Evolutionary conservation across 2,329 filamentous ascomycete species (phyloP), one percentile per base, ranked within the genome.

Genomic region (Penicillium olsonii): DNA sequence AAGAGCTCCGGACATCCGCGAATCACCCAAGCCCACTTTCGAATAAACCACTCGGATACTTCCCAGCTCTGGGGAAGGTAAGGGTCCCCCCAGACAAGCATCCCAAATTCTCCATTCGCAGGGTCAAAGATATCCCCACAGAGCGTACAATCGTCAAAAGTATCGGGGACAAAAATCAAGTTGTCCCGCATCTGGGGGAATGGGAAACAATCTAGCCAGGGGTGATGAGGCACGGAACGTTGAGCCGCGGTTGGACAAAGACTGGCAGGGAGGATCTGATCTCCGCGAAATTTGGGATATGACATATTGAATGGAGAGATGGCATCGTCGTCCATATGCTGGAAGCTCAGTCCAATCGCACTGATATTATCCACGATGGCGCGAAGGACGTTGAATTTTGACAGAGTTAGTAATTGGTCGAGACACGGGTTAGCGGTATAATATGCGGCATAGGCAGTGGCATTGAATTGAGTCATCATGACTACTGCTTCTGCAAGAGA

Each of bases 331-430:
- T 31, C 29, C 29, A 31, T n/a, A 4, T 31, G 12, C 29, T 31
- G 29, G 4, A 6, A 5, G 6, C 12, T 31, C 12, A 42, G 5
- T 3, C 39, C 39, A 5, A 31, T 8, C 14, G 17, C 14, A 11
- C 29, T 42, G 18, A 19, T 29, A 17, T 42, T 42, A 14, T 42
- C 24, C 9, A 42, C 19, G 14, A 42, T 29, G 26, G 39, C 39
- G 14, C 39, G 39, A 6, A 42, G 39, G 18, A 42, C 26, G 29
- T 42, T 42, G 39, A 42, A 20, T 19, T 42, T 42, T 17, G 39
- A 42, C 8, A 29, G 14, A 2, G 39, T 42, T 11, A 42, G 39
- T 29, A 42, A 27, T n/a, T 42, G 39, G 22, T 42, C 39, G 14
- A 42, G 22, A 29, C 39, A 42, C 9, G 39, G 22, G 39, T 42